Base-by-base conservation (phyloP, 1,139 yeast species). In the Scheffersomyces stambukii region DNA sequence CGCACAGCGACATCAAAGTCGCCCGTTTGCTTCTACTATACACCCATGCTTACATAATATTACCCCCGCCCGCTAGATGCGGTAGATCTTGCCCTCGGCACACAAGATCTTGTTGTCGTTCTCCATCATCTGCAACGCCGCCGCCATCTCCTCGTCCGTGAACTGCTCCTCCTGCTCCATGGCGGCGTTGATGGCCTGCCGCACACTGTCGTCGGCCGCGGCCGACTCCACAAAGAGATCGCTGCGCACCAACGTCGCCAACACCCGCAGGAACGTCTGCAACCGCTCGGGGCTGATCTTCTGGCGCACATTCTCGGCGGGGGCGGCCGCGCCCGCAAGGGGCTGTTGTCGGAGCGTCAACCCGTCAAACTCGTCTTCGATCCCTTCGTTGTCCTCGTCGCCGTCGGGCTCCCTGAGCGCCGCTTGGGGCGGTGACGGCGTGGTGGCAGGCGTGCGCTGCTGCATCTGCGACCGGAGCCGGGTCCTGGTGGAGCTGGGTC, bases 141-240 rank as follows among this genome's bases (percentile, higher is more conserved):
- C 69, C 16, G 54, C 48, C 33, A 74, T 68, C 52, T 82, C 93
- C 5, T 49, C 57, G 4, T 50, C 48, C 9, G 63, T 55, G 48
- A 77, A 82, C 27, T 60, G 56, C 27, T 81, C 88, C 45, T 81
- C 89, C 41, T 75, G 81, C 4, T 75, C 64, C 28, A 81, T 53
- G 26, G 60, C 64, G 32, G 62, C 70, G 46, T 79, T 78, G 24
- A 78, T 52, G 21, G 60, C 60, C 13, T 54, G 65, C 7, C 64
- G 49, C 26, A 72, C 65, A 8, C 56, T 54, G 25, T 63, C 74
- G 25, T 57, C 47, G 5, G 77, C 60, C 35, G 77, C 75, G 4
- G 68, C 57, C 21, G 65, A 74, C 23, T 60, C 65, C 26, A 62
- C 68, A 43, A 77, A 71, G 23, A 70, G 39, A 16, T 62, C 66